Conservation (phyloP, 371 early-diverging fungal species). For the Astathelohania contejeani region DNA sequence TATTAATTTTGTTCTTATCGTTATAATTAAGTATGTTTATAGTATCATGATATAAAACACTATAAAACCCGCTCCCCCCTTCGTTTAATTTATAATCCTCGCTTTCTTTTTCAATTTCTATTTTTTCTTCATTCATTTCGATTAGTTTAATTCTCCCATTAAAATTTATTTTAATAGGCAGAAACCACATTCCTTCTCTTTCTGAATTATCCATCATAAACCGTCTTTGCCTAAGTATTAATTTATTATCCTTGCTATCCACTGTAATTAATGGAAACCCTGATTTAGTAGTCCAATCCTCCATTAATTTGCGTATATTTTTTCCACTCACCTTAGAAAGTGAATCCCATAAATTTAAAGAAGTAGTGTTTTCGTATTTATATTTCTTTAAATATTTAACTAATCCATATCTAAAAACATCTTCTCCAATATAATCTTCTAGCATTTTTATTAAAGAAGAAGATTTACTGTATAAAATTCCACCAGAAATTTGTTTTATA, state of each 20-base stretch:
- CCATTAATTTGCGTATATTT: constrained; percentile 63
- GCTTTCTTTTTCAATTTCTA: not conserved
- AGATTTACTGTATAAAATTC: constrained; percentile 46
- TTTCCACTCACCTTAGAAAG: constrained; percentile 57
- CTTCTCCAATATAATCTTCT: constrained; percentile 38
- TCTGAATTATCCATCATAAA: constrained; percentile 14
- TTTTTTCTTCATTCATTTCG: constrained; percentile 9
- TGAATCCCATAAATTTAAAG: constrained; percentile 50
- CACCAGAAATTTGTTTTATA: constrained; percentile 47
- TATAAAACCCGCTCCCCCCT: constrained; percentile 29
- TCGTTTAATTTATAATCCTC: constrained; percentile 24
- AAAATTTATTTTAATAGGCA: not conserved
- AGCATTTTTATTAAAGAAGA: constrained; percentile 47
- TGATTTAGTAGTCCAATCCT: constrained; percentile 64
- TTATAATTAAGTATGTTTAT: not conserved
- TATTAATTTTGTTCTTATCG: not conserved
- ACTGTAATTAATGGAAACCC: constrained; percentile 55
- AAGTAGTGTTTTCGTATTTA: constrained; percentile 38
- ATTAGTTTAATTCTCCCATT: not conserved
- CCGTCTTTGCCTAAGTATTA: constrained; percentile 19
- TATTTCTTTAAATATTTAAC: constrained; percentile 34
- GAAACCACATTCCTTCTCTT: not conserved
- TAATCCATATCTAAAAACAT: constrained; percentile 32
- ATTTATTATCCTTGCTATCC: constrained; percentile 18
- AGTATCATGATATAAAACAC: constrained; percentile 18